Evolutionary conservation across 2,329 filamentous ascomycete genomes (phyloP).

Genomic region (Tolypocladium ophioglossoides): DNA sequence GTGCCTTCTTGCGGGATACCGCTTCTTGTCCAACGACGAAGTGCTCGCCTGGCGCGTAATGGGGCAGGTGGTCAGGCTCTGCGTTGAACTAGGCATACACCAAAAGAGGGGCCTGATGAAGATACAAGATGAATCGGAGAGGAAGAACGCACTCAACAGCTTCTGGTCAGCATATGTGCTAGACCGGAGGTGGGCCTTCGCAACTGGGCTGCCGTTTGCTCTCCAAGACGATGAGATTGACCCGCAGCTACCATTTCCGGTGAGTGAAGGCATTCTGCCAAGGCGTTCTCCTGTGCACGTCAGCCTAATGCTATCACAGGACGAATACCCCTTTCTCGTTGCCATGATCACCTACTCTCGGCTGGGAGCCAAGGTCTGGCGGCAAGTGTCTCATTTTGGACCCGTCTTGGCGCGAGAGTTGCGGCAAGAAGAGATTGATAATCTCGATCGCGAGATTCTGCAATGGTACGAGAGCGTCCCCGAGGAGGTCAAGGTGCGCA

Average conservation of each 20-base stretch:
- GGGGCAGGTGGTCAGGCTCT: conserved; percentile 70
- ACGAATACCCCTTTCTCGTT: conserved; percentile 58
- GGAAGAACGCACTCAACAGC: conserved; percentile 55
- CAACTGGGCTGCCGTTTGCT: conserved; percentile 78
- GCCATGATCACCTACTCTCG: conserved; percentile 79
- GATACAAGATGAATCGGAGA: conserved; percentile 58
- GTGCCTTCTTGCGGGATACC: conserved; percentile 50
- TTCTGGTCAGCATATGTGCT: conserved; percentile 85
- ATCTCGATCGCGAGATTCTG: conserved; percentile 72
- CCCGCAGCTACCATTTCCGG: conserved; percentile 65
- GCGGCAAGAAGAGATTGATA: conserved; percentile 64
- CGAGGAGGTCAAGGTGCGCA: conserved; percentile 46
- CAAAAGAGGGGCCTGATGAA: conserved; percentile 61
- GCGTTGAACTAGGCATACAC: conserved; percentile 74
- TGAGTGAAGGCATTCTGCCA: conserved; percentile 29
- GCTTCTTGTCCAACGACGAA: conserved; percentile 81
- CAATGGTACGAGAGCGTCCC: conserved; percentile 77
- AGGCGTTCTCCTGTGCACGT: not conserved
- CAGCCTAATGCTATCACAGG: conserved; percentile 20
- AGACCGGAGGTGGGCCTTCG: conserved; percentile 80
- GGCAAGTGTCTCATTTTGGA: conserved; percentile 61
- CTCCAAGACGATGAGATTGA: conserved; percentile 83
- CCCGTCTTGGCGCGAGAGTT: conserved; percentile 50
- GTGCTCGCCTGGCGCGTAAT: conserved; percentile 78
- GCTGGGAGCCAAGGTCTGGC: conserved; percentile 81